Evolutionary conservation across 257 asterid species (phyloP), one percentile per base, ranked within the genome.

Genomic region (Linderniella brevidens): DNA sequence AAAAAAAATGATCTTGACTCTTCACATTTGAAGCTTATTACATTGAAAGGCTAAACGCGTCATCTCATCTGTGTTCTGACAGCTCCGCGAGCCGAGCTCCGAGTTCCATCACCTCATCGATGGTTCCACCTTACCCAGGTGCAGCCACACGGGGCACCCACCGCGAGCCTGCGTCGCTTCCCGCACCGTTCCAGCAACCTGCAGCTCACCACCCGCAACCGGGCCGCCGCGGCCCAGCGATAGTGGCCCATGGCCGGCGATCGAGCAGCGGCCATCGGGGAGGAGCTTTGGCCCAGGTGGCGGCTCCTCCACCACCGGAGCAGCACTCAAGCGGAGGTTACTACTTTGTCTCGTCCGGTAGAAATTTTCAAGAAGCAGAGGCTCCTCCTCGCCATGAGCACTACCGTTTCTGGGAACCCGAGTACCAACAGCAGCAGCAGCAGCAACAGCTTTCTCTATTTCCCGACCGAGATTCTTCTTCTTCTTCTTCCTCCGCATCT

Each of bases 121-220:
- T 72, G 72, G 55, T 70, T 25, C 80, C 92, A 57, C 71, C 72
- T 46, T 73, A 72, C 56, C 70, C 78, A 14, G 80, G 78, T 46
- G 64, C 73, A 50, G 78, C 61, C 37, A 71, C 73, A 9, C 66
- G 82, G 55, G 53, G n/a, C n/a, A n/a, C 73, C 12, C 86, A 80
- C 18, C 80, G 71, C 40, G 77, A 80, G 18, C 72, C 60, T 61
- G 82, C 73, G 38, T 68, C 92, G 41, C 77, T 72, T 41, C 92
- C 72, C 60, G 78, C 80, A 20, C 76, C 76, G 59, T 76, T 66
- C 61, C 86, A 76, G 64, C 92, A 70, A 50, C 68, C 92, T 18
- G 68, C 63, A 64, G 68, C 46, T n/a, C n/a, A n/a, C n/a, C n/a
- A n/a, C n/a, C n/a, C n/a, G n/a, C n/a, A n/a, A n/a, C n/a, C n/a